These are phyloP conservation scores for Echium plantagineum DNA, from an alignment of 257 asterid genomes.

Conservation along the genomic window DNA sequence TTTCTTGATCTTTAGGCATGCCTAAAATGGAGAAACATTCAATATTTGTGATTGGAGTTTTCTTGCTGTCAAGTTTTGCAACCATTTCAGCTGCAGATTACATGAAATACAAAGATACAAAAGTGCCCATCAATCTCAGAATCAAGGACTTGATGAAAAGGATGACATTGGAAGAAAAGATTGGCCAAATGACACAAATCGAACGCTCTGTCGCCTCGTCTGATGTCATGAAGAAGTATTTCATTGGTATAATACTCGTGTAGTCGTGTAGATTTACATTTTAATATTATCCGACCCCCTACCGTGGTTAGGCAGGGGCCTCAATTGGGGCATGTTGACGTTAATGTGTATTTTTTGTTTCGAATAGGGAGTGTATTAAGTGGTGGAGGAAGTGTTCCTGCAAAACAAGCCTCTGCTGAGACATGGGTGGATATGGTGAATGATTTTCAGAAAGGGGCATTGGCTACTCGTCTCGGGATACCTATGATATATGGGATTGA, in stretches of 20 bases:
- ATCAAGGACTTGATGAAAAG: conserved; percentile 46
- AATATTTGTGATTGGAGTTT: conserved; percentile 16
- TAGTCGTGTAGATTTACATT: neutral
- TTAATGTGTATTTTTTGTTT: neutral
- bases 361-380: conserved; percentile 55
- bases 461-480: conserved; percentile 52
- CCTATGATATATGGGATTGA: conserved; percentile 66
- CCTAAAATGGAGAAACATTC: conserved; percentile 27
- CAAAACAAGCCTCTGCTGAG: conserved; percentile 35
- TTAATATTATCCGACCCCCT: neutral
- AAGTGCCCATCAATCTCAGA: conserved; percentile 30
- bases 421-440: conserved; percentile 65
- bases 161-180: conserved; percentile 60
- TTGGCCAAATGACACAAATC: conserved; percentile 71
- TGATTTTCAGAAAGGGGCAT: conserved; percentile 44
- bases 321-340: neutral
- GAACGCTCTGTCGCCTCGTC: conserved; percentile 46
- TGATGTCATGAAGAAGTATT: conserved; percentile 39
- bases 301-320: neutral
- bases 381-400: conserved; percentile 65
- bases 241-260: conserved; percentile 46
- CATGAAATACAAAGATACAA: conserved; percentile 42
- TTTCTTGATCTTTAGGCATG: conserved; percentile 8
- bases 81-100: conserved; percentile 37
- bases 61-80: conserved; percentile 23